Evolutionary conservation across 192 early-diverging fungal genomes (phyloP).

Genomic region (Backusella liffmaniae): DNA sequence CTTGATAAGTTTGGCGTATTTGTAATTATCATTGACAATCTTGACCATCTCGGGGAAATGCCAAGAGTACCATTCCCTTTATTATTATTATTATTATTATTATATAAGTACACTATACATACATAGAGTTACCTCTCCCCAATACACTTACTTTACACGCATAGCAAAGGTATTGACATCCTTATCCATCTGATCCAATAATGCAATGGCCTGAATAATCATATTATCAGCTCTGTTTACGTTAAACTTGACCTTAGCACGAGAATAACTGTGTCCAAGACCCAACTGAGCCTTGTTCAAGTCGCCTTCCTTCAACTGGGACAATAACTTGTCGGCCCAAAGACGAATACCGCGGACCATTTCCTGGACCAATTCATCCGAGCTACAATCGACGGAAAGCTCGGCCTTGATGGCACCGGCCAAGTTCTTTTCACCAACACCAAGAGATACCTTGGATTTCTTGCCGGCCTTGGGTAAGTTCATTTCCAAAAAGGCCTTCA

Average conservation of each 20-base stretch:
- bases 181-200: constrained; percentile 98
- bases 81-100: too few species aligned
- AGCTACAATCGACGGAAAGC: constrained; percentile 73
- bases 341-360: constrained; percentile 91
- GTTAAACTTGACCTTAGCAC: constrained; percentile 99
- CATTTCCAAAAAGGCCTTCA: constrained; percentile 94
- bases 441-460: constrained; percentile 73
- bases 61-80: constrained; percentile 99
- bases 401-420: constrained; percentile 74
- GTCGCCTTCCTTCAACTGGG: constrained; percentile 90
- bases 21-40: constrained; percentile 90
- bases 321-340: constrained; percentile 85
- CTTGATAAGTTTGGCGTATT: constrained; percentile 88
- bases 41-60: constrained; percentile 99
- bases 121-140: too few species aligned
- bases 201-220: constrained; percentile 90
- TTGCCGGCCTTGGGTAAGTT: constrained; percentile 84
- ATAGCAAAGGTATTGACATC: constrained; percentile 98
- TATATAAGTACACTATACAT: background rate
- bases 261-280: constrained; percentile 97
- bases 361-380: constrained; percentile 84
- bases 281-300: constrained; percentile 92
- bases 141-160: constrained; percentile 65
- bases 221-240: constrained; percentile 98
- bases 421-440: constrained; percentile 86